A percentile compares a stretch with the other conserved stretches of the same genome.
These are phyloP conservation scores for Vickermania ingenoplastis DNA, from an alignment of 208 protist species.

Conservation along the genomic window DNA sequence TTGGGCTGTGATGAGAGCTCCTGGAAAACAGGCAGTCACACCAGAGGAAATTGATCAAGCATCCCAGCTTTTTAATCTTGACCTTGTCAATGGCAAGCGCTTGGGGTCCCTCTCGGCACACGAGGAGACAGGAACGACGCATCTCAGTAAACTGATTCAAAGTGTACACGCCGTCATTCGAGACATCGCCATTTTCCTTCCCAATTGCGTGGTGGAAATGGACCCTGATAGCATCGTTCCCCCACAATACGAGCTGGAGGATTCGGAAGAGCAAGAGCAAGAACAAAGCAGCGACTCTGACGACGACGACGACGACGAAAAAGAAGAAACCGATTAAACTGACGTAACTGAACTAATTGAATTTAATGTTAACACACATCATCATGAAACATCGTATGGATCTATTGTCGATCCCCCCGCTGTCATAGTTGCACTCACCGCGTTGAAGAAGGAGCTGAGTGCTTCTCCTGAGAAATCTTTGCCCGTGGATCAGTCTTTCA, in stretches of 20 bases:
- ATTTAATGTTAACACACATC: too few relatives aligned
- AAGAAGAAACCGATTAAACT: slow-evolving; percentile 21
- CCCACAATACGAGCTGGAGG: slow-evolving; percentile 51
- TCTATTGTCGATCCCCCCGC: too few relatives aligned
- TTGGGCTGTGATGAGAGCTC: slow-evolving; percentile 76
- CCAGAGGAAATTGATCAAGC: slow-evolving; percentile 33
- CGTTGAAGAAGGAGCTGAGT: too few relatives aligned
- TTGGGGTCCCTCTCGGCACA: slow-evolving; percentile 9
- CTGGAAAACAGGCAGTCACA: slow-evolving; percentile 31
- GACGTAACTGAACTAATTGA: too few relatives aligned
- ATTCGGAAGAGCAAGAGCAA: slow-evolving; percentile 9
- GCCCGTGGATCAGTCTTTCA: too few relatives aligned
- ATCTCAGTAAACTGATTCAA: slow-evolving; percentile 44
- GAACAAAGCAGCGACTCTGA: slow-evolving; percentile 20
- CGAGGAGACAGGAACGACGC: slow-evolving; percentile 22
- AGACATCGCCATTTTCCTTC: slow-evolving; percentile 54
- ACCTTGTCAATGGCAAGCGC: slow-evolving; percentile 34
- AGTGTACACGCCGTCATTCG: slow-evolving; percentile 36
- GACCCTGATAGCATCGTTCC: slow-evolving; percentile 56
- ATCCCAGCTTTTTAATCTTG: slow-evolving; percentile 48
- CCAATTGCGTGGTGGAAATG: slow-evolving; percentile 77
- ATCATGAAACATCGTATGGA: too few relatives aligned
- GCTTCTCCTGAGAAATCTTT: too few relatives aligned
- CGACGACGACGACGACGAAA: slow-evolving; percentile 24
- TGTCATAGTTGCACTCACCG: too few relatives aligned